A percentile compares a stretch with the other conserved stretches of the same genome.
Conservation (phyloP, 2,329 filamentous ascomycete species). For the Pseudogymnoascus sp. region DNA sequence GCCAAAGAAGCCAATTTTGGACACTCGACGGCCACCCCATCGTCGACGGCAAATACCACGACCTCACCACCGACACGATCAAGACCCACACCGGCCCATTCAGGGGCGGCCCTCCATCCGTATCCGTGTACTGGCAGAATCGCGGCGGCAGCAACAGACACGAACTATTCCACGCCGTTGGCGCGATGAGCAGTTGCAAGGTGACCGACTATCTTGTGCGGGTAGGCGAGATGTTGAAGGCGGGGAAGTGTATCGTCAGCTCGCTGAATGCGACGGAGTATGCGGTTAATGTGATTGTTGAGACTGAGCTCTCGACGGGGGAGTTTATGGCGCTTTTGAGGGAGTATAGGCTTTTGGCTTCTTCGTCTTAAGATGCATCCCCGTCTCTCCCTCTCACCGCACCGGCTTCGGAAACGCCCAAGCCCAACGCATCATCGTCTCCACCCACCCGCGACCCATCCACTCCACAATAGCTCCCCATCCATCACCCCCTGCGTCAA, state of each 20-base stretch:
- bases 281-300: neutral
- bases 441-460: too few relatives aligned
- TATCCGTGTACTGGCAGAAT: neutral
- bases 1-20: neutral
- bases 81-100: neutral
- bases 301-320: neutral
- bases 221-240: neutral
- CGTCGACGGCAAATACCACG: neutral
- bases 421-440: too few relatives aligned
- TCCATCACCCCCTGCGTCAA: too few relatives aligned
- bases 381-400: too few relatives aligned
- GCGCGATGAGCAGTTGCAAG: neutral
- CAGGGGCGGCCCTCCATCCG: neutral
- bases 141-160: neutral
- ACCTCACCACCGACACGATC: neutral
- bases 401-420: too few relatives aligned
- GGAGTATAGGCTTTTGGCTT: neutral
- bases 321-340: neutral
- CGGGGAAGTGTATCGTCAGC: neutral
- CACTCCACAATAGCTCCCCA: too few relatives aligned
- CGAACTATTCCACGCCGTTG: neutral
- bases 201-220: neutral
- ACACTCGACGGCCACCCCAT: neutral
- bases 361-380: too few relatives aligned
- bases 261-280: constrained; percentile 1